These are phyloP conservation scores for Colletotrichum sojae DNA, from an alignment of 2,329 filamentous ascomycete species.

Conservation along the genomic window DNA sequence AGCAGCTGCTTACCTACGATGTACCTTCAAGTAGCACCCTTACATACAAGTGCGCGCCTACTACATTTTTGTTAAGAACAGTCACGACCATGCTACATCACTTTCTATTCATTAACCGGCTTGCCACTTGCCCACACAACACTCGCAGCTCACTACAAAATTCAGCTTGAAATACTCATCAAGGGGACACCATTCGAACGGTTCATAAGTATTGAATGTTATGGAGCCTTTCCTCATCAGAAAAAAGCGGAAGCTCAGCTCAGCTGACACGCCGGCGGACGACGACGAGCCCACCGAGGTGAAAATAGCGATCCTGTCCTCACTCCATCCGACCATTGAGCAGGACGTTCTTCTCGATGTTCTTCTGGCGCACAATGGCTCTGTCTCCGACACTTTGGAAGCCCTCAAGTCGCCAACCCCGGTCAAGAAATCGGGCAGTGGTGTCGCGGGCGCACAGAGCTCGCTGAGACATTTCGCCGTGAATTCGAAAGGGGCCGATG, in stretches of 20 bases:
- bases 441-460: constrained; percentile 69
- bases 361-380: constrained; percentile 83
- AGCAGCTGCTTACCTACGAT: constrained; percentile 19
- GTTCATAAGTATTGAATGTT: constrained; percentile 23
- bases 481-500: constrained; percentile 21
- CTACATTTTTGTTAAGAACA: too few relatives aligned
- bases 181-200: not conserved
- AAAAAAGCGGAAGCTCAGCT: constrained; percentile 60
- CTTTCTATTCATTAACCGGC: too few relatives aligned
- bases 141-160: too few relatives aligned
- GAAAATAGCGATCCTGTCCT: constrained; percentile 87
- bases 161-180: not conserved
- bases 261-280: constrained; percentile 44
- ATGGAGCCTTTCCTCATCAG: constrained; percentile 73
- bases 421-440: constrained; percentile 52
- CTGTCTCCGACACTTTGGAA: constrained; percentile 75
- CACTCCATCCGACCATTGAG: constrained; percentile 76
- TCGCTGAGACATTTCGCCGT: constrained; percentile 70
- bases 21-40: not conserved
- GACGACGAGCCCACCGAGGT: constrained; percentile 88
- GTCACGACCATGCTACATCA: too few relatives aligned
- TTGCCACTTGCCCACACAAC: not conserved
- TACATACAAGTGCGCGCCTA: too few relatives aligned
- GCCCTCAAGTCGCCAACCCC: constrained; percentile 60
- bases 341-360: constrained; percentile 82